These are phyloP conservation scores for Pulveroboletus ravenelii DNA, from an alignment of 768 basidiomycete species.

Conservation along the genomic window DNA sequence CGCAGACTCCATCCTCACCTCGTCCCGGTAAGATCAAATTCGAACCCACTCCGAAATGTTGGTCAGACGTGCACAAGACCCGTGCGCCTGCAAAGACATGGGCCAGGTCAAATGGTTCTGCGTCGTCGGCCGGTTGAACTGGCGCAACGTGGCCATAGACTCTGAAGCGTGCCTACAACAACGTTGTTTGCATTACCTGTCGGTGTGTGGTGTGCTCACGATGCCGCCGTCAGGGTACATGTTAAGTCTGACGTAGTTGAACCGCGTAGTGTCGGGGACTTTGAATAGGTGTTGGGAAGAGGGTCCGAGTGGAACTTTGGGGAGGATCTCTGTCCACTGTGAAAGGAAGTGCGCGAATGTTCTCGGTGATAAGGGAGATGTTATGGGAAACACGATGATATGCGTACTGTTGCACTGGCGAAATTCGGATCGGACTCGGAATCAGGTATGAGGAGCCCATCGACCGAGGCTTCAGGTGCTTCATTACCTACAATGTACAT, in stretches of 20 bases:
- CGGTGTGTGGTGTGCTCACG: constrained; percentile 36
- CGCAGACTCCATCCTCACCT: constrained; percentile 37
- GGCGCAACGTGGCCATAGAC: constrained; percentile 80
- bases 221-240: constrained; percentile 99
- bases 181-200: neutral
- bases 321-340: constrained; percentile 80
- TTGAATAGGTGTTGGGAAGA: constrained; percentile 86
- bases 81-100: constrained; percentile 87
- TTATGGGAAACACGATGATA: neutral
- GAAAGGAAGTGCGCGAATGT: neutral
- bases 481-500: constrained; percentile 59
- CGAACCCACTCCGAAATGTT: constrained; percentile 89
- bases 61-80: constrained; percentile 82
- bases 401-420: constrained; percentile 52
- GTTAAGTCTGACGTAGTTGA: constrained; percentile 84
- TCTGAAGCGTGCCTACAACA: constrained; percentile 79
- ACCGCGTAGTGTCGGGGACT: constrained; percentile 45
- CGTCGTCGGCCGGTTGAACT: constrained; percentile 47
- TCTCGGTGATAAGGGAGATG: neutral
- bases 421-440: constrained; percentile 39
- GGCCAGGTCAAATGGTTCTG: constrained; percentile 72
- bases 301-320: constrained; percentile 73
- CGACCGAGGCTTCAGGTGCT: constrained; percentile 76
- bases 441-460: constrained; percentile 45
- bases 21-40: constrained; percentile 91